Percentiles rank a stretch among this genome's conserved stretches.
phyloP scores from a whole-genome alignment of 495 filamentous ascomycete genomes.

The Xylaria venustula region DNA sequence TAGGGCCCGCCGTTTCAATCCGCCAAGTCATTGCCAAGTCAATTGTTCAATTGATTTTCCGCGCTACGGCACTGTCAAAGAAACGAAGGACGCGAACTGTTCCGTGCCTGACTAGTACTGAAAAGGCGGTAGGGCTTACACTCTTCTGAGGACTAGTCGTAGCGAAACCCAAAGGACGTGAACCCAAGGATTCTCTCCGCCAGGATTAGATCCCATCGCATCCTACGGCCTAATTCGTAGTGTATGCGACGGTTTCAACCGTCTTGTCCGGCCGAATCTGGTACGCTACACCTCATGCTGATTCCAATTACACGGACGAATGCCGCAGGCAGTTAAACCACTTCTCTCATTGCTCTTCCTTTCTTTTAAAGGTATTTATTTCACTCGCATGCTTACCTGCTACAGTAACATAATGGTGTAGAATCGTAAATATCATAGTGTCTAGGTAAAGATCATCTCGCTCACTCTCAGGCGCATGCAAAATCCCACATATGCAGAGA shows the following conservation, averaged over 20 bases:
- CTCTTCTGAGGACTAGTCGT: not conserved
- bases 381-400: not conserved
- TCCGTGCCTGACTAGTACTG: conserved; percentile 10
- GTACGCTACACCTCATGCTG: too few species aligned
- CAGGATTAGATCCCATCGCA: not conserved
- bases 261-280: too few species aligned
- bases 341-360: not conserved
- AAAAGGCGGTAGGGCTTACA: conserved; percentile 7
- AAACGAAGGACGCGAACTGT: not conserved
- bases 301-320: too few species aligned
- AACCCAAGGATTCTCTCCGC: not conserved
- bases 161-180: not conserved
- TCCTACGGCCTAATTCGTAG: not conserved
- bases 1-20: too few species aligned
- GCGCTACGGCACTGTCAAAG: too few species aligned
- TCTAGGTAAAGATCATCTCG: not conserved
- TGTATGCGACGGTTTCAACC: too few species aligned
- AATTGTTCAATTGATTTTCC: too few species aligned
- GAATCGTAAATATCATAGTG: too few species aligned
- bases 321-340: not conserved
- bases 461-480: not conserved
- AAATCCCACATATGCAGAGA: not conserved
- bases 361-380: not conserved
- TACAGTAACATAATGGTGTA: too few species aligned
- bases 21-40: too few species aligned